Evolutionary conservation across 805 yeast genomes (phyloP).

Genomic region (Suhomyces xylopsoci): DNA sequence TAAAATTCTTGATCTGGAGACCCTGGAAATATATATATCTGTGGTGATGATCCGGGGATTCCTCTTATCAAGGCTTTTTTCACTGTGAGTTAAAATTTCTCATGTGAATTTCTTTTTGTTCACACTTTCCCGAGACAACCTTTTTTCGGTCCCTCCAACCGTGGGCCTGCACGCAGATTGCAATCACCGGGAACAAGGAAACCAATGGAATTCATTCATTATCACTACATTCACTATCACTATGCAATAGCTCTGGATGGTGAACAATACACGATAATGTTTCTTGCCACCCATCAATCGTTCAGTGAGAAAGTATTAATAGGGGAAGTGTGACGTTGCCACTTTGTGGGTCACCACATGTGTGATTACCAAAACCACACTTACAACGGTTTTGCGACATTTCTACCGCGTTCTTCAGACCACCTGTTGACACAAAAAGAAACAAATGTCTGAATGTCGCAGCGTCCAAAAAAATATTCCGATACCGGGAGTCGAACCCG

Average conservation of each 20-base stretch:
- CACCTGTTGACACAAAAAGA: neutral
- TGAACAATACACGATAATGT: too few species aligned
- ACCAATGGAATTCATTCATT: too few species aligned
- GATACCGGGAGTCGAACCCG: conserved; percentile 87
- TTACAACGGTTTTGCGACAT: neutral
- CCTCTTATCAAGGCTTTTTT: neutral
- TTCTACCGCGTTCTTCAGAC: neutral
- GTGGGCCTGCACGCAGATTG: too few species aligned
- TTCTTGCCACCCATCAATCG: too few species aligned
- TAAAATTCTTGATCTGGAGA: neutral
- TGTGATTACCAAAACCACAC: neutral
- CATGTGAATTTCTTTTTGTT: conserved; percentile 1
- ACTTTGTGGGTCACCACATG: neutral
- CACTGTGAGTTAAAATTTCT: neutral
- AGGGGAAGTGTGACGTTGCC: neutral
- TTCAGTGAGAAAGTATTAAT: too few species aligned
- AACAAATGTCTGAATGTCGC: neutral
- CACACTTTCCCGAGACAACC: neutral
- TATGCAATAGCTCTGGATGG: too few species aligned
- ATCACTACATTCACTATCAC: too few species aligned
- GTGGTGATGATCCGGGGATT: neutral
- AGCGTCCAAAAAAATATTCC: conserved; percentile 37
- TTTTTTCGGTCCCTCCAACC: neutral
- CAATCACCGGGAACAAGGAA: neutral
- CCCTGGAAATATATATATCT: neutral